Percentiles rank a stretch among this genome's conserved stretches.
phyloP scores from a whole-genome alignment of 2,329 filamentous ascomycete species.

The Lachnellula cervina region DNA sequence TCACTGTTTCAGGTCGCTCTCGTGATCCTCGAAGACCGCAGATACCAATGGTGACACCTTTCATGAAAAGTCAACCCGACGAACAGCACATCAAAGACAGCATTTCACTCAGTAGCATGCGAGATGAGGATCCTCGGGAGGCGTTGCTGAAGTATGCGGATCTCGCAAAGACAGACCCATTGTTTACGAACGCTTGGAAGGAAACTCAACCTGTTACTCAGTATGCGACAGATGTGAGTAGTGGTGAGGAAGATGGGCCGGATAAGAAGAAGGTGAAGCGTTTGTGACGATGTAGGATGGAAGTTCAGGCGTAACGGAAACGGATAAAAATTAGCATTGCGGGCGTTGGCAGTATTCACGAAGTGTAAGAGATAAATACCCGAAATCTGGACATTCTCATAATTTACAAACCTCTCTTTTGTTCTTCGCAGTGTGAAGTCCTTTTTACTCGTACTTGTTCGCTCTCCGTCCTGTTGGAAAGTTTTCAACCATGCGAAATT shows the following conservation, averaged over 20 bases:
- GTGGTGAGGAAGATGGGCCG: slow-evolving; percentile 64
- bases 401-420: background rate
- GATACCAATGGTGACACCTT: slow-evolving; percentile 78
- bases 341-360: background rate
- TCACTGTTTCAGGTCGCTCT: slow-evolving; percentile 72
- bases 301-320: background rate
- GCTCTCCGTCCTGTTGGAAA: no score
- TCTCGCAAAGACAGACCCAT: slow-evolving; percentile 83
- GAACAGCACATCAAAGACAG: slow-evolving; percentile 82
- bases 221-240: slow-evolving; percentile 76
- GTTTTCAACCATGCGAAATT: no score
- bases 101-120: slow-evolving; percentile 85
- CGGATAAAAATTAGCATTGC: background rate
- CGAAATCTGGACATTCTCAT: background rate
- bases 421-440: background rate
- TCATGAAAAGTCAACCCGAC: slow-evolving; percentile 85
- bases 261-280: slow-evolving; percentile 59
- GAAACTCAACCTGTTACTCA: slow-evolving; percentile 88
- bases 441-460: no score
- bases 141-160: slow-evolving; percentile 93
- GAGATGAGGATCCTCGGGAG: slow-evolving; percentile 93
- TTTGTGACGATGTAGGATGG: background rate
- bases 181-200: slow-evolving; percentile 93
- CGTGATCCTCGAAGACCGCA: slow-evolving; percentile 81
- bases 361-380: background rate